Conservation (phyloP, 306 rosid genomes). For the Pachyrhizus erosus region DNA sequence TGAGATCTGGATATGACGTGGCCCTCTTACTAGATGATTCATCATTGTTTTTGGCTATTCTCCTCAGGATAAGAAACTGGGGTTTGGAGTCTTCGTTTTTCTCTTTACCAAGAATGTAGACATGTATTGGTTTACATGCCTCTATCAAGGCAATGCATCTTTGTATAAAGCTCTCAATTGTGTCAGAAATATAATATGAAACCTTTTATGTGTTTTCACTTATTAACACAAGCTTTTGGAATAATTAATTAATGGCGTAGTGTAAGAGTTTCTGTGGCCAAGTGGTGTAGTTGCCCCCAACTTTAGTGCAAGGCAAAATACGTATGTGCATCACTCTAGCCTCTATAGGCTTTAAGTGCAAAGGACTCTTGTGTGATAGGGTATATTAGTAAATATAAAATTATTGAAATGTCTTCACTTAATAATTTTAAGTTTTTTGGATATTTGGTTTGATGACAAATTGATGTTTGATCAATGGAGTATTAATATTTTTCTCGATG, state of each 20-base stretch:
- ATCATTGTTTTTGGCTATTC: slow-evolving; percentile 39
- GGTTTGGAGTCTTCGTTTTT: slow-evolving; percentile 43
- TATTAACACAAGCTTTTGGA: neutral
- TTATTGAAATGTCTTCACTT: neutral
- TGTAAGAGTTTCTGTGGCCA: neutral
- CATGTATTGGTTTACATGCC: slow-evolving; percentile 48
- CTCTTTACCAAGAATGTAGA: slow-evolving; percentile 42
- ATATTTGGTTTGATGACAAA: neutral
- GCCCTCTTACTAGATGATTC: slow-evolving; percentile 46
- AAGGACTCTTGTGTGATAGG: neutral
- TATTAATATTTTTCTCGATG: slow-evolving; percentile 11
- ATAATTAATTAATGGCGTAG: neutral
- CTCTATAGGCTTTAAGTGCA: neutral
- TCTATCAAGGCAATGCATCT: slow-evolving; percentile 44
- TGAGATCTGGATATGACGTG: slow-evolving; percentile 25
- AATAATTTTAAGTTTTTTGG: neutral
- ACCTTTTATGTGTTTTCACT: slow-evolving; percentile 2
- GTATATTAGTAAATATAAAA: neutral
- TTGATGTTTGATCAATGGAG: slow-evolving; percentile 42
- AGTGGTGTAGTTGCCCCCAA: neutral
- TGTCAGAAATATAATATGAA: slow-evolving; percentile 1
- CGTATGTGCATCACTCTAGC: neutral
- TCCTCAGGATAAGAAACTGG: slow-evolving; percentile 39
- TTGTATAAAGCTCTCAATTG: slow-evolving; percentile 54
- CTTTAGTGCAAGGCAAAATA: neutral